Base-by-base conservation (phyloP, 1,284 basidiomycete species). In the Coniferiporia sulphurascens region DNA sequence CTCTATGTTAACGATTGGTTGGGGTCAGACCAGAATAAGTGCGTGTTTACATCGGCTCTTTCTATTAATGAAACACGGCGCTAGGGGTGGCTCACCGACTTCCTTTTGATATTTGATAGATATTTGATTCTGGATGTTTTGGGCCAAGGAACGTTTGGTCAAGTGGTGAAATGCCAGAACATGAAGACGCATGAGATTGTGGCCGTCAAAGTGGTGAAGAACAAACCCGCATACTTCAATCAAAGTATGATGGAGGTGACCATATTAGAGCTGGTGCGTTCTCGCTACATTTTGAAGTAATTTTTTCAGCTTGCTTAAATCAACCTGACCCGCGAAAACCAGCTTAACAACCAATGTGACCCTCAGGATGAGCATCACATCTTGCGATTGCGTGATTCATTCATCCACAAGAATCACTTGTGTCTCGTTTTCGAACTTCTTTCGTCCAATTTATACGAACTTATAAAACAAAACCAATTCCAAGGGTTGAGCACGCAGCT, bases 221-320 rank as follows among this genome's bases (percentile, higher is more conserved):
- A 99, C 75, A 99, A 99, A 74, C 96, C 96, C 1, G 96, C 96
- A 0, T 99, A 99, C 76, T 95, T 98, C 74, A 97, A 98, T 71
- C 96, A 99, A 77, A 94, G 91, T 75, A 98, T 98, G 91, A 99
- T 99, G 96, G 97, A 99, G 74, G 97, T 99, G 22, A 98, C 95
- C 0, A 98, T 99, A 64, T 79, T 99, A 52, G 93, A 98, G 70
- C 78, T 98, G 75, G 93, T 95, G 60, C 65, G 90, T 80, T 3
- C 46, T 32, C 35, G 38, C 15, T 41, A 10, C 15, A 15, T 59
- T 27, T 48, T 13, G 55, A 46, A 46, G 3, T 61, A 27, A 34
- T 48, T 22, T 45, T 19, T 59, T 22, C 36, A n/a, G 15, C 15
- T 46, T 48, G 15, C 41, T 32, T 49, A 13, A 21, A 48, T 21